Conservation (phyloP, 73 alveolate species). For the Uronychia binucleata region DNA sequence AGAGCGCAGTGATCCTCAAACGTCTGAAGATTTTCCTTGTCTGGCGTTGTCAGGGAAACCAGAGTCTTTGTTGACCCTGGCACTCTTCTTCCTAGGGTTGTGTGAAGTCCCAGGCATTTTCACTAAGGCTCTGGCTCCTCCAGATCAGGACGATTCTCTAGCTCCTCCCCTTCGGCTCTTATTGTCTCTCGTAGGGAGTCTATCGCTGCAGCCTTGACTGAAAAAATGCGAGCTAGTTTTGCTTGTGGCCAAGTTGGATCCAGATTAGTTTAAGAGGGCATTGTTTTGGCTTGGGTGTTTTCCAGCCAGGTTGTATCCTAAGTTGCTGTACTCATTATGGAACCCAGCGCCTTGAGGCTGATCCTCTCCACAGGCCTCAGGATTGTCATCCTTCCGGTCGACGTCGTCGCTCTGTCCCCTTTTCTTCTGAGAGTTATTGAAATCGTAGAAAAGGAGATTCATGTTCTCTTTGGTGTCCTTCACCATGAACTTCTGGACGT, state of each 20-base stretch:
- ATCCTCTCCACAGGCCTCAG: background rate
- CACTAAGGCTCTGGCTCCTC: background rate
- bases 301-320: background rate
- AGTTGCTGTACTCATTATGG: background rate
- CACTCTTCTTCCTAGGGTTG: too few relatives aligned
- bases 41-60: too few relatives aligned
- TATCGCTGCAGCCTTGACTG: background rate
- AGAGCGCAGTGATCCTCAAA: too few relatives aligned
- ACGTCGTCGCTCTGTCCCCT: background rate
- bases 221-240: background rate
- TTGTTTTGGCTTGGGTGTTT: background rate
- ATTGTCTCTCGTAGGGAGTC: background rate
- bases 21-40: too few relatives aligned
- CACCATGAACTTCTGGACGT: background rate
- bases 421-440: constrained; percentile 7
- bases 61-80: too few relatives aligned
- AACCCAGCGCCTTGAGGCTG: background rate
- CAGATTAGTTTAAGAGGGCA: background rate
- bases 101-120: too few relatives aligned
- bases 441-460: constrained; percentile 3
- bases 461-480: background rate
- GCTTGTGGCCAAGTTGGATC: background rate
- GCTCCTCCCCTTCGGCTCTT: background rate
- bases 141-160: background rate
- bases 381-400: background rate